Base-by-base conservation (phyloP, 2,329 filamentous ascomycete species). In the Beauveria pseudobassiana region DNA sequence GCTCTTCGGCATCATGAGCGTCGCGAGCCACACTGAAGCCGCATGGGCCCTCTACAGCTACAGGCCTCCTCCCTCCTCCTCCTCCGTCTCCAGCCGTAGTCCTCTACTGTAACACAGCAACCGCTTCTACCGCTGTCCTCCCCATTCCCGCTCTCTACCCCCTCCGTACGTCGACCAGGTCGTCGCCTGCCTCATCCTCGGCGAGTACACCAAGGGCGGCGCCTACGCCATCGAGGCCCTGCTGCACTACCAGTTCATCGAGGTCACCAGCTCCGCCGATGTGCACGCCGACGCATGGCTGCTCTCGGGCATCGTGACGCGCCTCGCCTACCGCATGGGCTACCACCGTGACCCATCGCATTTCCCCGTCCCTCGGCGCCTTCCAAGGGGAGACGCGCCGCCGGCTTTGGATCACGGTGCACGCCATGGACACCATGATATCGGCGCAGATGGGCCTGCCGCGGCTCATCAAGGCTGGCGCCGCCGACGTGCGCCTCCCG, bases 311-410 rank as follows among this genome's bases (percentile, higher is more conserved):
- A 69, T 76, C 20, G 71, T 76, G 12, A 74, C 76, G 1, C 74
- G 79, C 1, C 73, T 81, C 20, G 79, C 78, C 0, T 76, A 80
- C 58, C 74, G 76, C 3, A 75, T 79, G 71, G 78, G 79, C 1
- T 81, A 81, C 53, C 78, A 81, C 59, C 74, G 78, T 8, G 79
- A 81, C 45, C 72, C 77, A 0, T 70, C 68, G 9, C 73, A 75
- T 40, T 67, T 79, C 1, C 1, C 74, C 20, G 1, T 63, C 69
- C 0, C 67, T 80, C 9, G 75, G 76, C 0, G 71, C 75, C 0
- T 81, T 80, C 46, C 75, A 79, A 28, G 74, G 72, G 3, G 79
- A 82, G 67, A 77, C 81, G 70, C 75, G 79, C n/a, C 75, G 79
- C 3, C 72, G 79, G 3, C 69, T 73, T 0, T 82, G 79, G 77